Evolutionary conservation across 2,329 filamentous ascomycete species (phyloP), one percentile per base, ranked within the genome.

Genomic region (Xylaria arbuscula): DNA sequence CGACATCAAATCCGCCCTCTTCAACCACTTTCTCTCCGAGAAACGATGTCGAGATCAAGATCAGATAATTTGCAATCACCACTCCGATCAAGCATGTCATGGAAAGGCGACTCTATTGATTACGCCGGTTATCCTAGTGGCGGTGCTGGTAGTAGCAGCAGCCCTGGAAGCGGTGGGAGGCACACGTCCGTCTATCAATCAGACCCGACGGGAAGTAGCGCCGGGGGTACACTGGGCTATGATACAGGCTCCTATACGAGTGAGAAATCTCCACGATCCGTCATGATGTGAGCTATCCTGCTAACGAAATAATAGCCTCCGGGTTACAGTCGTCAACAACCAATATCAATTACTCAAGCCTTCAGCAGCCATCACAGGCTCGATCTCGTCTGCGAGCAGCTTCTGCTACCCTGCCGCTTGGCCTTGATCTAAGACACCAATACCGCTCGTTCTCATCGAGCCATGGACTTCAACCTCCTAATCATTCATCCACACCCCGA

Each of bases 41-140:
- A 89, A 61, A 84, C 87, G 2, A 83, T 89, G 79, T 83, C 83
- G 6, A 82, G 87, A 65, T 85, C 87, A 11, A 83, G 88, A 69
- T 85, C 87, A 2, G 87, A 89, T 57, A 87, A 82, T 11, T 76
- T 89, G 15, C 86, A 89, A 67, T 89, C 87, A 15, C 87, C 88
- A 2, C 78, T 90, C 54, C 82, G 87, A 42, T 83, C 87, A 10
- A 87, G 85, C 74, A 87, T 89, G 85, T 86, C 87, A 13, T 90
- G 88, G 88, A 89, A 89, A 76, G 85, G 86, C 15, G 86, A 88
- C 69, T 81, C 85, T 1, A 83, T 89, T 65, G 87, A 89, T 73
- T 90, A 89, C 75, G 83, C 81, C 11, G 83, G 81, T 11, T 89
- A 87, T 73, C 81, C 84, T 55, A 80, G 79, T 17, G 79, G 80